Evolutionary conservation across 805 yeast species (phyloP), one percentile per base, ranked within the genome.

Genomic region (Zygotorulaspora sp.): DNA sequence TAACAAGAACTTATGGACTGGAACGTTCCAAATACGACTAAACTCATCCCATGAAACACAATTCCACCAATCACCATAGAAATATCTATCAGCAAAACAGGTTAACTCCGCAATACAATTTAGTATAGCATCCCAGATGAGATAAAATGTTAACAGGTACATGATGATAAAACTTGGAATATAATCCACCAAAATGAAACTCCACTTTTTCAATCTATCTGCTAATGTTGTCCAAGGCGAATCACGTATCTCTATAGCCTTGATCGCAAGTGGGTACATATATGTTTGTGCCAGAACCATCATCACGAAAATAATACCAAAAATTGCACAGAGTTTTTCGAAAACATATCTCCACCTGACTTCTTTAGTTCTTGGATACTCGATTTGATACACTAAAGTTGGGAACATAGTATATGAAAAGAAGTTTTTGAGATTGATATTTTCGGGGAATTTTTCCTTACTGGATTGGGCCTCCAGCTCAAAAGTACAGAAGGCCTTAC

Each of bases 51-150:
- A 92, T 28, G 86, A 83, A 13, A 82, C 77, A 44, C 94, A 84
- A 51, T 89, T 86, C 98, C 99, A 92, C 98, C 98, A 94, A 30
- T 87, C 84, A 3, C 95, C 90, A 57, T 94, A 92, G 61, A 92
- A 92, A 48, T 83, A 83, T 35, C 98, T 75, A 58, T 92, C 97
- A 4, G 86, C 96, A 63, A 80, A 94, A 36, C 72, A 56, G 11
- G 95, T 80, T 25, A 90, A 66, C 58, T 92, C 98, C 0, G 96
- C 97, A 50, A 94, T 74, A 16, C 83, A 82, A 55, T 89, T 90
- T 50, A 89, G 67, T 35, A 90, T 90, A 5, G 90, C 81, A 53
- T 92, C 97, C 98, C 98, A 94, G 45, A 94, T 92, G 44, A 92
- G 67, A 58, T 84, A 89, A 63, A 89, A 92, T 0, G 77, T 80